Conservation (phyloP, 1,139 yeast species). For the Candida mesenterica region DNA sequence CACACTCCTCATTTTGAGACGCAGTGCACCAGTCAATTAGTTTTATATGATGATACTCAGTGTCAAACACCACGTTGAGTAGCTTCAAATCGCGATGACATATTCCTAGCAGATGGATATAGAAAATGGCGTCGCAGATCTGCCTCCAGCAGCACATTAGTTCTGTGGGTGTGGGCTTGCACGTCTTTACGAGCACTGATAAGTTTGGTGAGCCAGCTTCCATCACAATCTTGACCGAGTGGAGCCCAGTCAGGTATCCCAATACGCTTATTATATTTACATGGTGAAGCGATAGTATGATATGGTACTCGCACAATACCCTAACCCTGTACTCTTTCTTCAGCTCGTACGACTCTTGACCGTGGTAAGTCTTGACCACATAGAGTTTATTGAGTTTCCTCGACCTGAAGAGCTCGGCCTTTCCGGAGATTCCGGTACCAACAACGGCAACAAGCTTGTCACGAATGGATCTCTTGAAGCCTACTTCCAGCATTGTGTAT, state of each 20-base stretch:
- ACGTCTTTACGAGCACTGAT: conserved; percentile 13
- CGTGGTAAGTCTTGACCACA: conserved; percentile 42
- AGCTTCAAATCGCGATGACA: conserved; percentile 47
- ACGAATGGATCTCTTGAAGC: background rate
- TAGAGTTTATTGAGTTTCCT: conserved; percentile 19
- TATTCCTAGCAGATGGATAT: conserved; percentile 29
- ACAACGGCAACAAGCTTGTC: conserved; percentile 9
- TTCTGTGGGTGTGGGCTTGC: conserved; percentile 14
- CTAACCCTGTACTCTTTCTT: conserved; percentile 34
- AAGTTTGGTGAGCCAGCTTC: conserved; percentile 35
- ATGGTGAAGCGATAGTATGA: conserved; percentile 30
- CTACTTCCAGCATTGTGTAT: background rate
- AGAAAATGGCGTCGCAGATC: conserved; percentile 28
- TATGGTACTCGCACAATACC: conserved; percentile 37
- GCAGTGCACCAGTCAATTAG: conserved; percentile 42
- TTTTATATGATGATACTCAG: conserved; percentile 24
- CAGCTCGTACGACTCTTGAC: conserved; percentile 35
- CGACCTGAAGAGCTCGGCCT: conserved; percentile 33
- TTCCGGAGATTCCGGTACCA: conserved; percentile 44
- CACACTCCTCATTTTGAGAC: conserved; percentile 18
- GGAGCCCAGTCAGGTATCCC: conserved; percentile 22
- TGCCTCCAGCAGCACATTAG: conserved; percentile 36
- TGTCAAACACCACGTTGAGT: conserved; percentile 35
- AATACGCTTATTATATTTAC: conserved; percentile 32
- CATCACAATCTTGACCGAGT: conserved; percentile 25